Base-by-base conservation (phyloP, 2,329 filamentous ascomycete genomes). In the Microcera coccophila region DNA sequence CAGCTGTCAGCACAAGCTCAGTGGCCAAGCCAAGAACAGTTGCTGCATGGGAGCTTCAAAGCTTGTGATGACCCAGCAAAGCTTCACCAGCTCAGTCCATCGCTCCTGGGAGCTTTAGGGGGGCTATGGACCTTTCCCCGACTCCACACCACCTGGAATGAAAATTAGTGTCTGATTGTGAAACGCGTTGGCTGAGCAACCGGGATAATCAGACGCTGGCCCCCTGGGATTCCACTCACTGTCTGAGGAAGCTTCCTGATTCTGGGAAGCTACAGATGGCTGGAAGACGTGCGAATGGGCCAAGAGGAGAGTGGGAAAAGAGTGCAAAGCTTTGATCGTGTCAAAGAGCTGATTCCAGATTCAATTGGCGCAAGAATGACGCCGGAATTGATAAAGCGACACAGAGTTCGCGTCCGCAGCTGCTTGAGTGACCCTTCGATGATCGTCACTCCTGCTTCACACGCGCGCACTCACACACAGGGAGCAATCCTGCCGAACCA, bases 121-220 rank as follows among this genome's bases (percentile, higher is more conserved):
- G 33, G 32, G 35, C 34, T 37, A 20, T 36, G 45, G 45, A 44
- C 28, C 42, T 39, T 40, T 38, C 37, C 41, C 39, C 35, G 45
- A 39, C 36, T 36, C 51, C 51, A 49, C 51, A 46, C 53, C 40
- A 44, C 44, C 42, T 24, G 22, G 37, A 47, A 20, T 44, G 42
- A 42, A n/a, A 41, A 38, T 53, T 43, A 49, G 53, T 45, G 37
- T 33, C 26, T 29, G 33, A 36, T 43, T 38, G 46, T 42, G 19
- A 46, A 17, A 36, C 16, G 5, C 38, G 58, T 61, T 53, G 58
- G 52, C 53, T 49, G 47, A 46, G 56, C 52, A 60, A 61, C 58
- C 34, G 11, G 10, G 19, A 42, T 38, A 17, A 26, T 17, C 26
- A 22, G 18, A 19, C 14, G 39, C 43, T 21, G 41, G 44, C 45